Evolutionary conservation across 2,329 filamentous ascomycete genomes (phyloP).

Genomic region (Colletotrichum chlorophyti): DNA sequence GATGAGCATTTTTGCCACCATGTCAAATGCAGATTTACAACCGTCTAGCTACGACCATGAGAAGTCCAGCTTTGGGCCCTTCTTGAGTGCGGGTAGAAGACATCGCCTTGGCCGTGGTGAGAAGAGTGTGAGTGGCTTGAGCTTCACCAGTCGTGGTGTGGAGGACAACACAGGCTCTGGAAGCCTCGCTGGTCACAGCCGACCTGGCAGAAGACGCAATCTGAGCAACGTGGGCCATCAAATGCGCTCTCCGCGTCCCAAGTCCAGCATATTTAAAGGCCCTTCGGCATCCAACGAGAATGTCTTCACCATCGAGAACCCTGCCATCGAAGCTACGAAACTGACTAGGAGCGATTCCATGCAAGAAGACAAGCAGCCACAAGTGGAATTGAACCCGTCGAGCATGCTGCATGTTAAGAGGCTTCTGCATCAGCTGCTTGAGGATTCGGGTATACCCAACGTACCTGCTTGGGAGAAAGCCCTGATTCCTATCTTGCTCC

Average conservation of each 20-base stretch:
- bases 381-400: slow-evolving; percentile 84
- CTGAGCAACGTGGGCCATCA: slow-evolving; percentile 83
- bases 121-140: slow-evolving; percentile 75
- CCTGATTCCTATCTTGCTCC: slow-evolving; percentile 86
- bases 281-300: slow-evolving; percentile 59
- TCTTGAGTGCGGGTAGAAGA: slow-evolving; percentile 77
- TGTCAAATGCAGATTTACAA: slow-evolving; percentile 70
- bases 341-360: slow-evolving; percentile 84
- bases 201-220: slow-evolving; percentile 77
- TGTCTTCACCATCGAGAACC: slow-evolving; percentile 53
- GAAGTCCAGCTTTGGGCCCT: slow-evolving; percentile 73
- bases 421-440: slow-evolving; percentile 81
- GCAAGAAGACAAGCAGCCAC: slow-evolving; percentile 74
- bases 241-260: slow-evolving; percentile 74
- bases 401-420: slow-evolving; percentile 89
- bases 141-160: slow-evolving; percentile 71
- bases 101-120: slow-evolving; percentile 77
- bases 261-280: slow-evolving; percentile 64
- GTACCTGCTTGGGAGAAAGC: slow-evolving; percentile 86
- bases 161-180: slow-evolving; percentile 67
- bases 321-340: slow-evolving; percentile 51
- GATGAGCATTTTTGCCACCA: slow-evolving; percentile 80
- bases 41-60: slow-evolving; percentile 77
- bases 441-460: slow-evolving; percentile 77
- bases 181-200: slow-evolving; percentile 64